Evolutionary conservation across 345 rosid species (phyloP).

Genomic region (Psidium friedrichsthalianum): DNA sequence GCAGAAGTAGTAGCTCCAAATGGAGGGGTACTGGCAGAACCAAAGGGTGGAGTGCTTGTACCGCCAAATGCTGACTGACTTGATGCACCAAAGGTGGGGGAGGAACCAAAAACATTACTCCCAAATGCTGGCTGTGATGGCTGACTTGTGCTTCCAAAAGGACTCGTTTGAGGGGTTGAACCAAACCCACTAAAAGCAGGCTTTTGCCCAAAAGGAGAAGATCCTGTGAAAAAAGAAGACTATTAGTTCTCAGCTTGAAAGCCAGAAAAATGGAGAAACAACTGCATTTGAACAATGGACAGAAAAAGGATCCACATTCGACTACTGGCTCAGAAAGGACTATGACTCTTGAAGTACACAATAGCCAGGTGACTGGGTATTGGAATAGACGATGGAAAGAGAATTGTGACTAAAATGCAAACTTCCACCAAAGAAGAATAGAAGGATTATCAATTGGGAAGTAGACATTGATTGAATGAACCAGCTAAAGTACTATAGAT

Average conservation of each 20-base stretch:
- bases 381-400: neutral
- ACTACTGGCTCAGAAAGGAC: neutral
- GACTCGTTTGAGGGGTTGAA: constrained; percentile 20
- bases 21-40: constrained; percentile 1
- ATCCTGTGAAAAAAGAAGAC: constrained; percentile 19
- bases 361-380: neutral
- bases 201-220: constrained; percentile 70
- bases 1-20: constrained; percentile 30
- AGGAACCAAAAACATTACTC: constrained; percentile 42
- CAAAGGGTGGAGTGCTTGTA: neutral
- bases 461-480: neutral
- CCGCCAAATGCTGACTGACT: constrained; percentile 10
- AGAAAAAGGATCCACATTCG: neutral
- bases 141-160: constrained; percentile 20
- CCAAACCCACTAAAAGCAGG: constrained; percentile 70
- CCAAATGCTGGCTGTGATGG: constrained; percentile 40
- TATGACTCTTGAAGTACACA: neutral
- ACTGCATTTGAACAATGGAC: neutral
- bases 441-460: neutral
- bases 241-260: neutral
- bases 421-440: neutral
- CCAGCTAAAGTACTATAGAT: neutral
- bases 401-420: neutral
- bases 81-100: constrained; percentile 56
- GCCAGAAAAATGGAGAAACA: neutral